Base-by-base conservation (phyloP, 2,329 filamentous ascomycete species). In the Trichoderma koningiopsis region DNA sequence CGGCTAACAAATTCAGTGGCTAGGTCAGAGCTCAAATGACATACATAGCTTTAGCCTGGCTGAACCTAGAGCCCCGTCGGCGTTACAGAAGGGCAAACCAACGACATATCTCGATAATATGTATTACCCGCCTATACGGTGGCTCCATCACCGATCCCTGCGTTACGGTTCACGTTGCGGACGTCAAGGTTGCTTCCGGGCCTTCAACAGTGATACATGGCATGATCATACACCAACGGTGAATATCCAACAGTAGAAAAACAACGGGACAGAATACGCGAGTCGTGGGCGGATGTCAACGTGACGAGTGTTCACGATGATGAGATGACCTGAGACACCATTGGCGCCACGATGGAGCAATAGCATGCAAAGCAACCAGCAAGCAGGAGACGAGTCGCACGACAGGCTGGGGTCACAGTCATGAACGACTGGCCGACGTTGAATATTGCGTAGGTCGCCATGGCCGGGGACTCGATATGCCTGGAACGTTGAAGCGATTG, bases 401-500 rank as follows among this genome's bases (percentile, higher is more conserved):
- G 63, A 66, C 27, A 29, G 40, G n/a, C n/a, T 27, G 40, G 37
- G 43, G 37, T 59, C 63, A 67, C 55, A 58, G 4, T 52, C 55
- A 29, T 52, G 31, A 59, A 59, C 19, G 55, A 59, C 22, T 67
- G 55, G 63, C 40, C 55, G 37, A n/a, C 13, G 22, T 59, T 37
- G 24, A 22, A 67, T 52, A 37, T 29, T 6, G 8, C 35, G 57
- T n/a, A 43, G 57, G 57, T 43, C 43, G n/a, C 35, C 27, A 29
- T 49, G 33, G n/a, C 47, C 31, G 22, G 61, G 61, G 33, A n/a
- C 6, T 37, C 24, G 37, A 43, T 35, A 4, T 57, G 37, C n/a
- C 63, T 66, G 63, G 27, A 58, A 66, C 63, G 53, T 66, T 66
- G 53, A 66, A 66, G 63, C 63, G 43, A 49, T 49, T 49, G 47